These are phyloP conservation scores for Tetradesmus obliquus DNA, from an alignment of 139 green algal species.

Conservation along the genomic window DNA sequence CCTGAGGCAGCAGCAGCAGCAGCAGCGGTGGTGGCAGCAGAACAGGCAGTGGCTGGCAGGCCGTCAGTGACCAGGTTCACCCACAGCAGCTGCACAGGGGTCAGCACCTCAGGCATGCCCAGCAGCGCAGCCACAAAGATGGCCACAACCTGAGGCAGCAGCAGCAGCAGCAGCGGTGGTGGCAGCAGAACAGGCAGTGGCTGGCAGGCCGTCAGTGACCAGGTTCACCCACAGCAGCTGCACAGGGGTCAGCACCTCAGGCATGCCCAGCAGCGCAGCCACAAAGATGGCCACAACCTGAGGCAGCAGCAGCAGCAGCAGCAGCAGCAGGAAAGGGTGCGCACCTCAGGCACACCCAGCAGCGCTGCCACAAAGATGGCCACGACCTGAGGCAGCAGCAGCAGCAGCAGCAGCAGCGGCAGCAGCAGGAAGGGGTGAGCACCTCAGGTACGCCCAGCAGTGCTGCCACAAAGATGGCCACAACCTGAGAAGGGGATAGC, in stretches of 20 bases:
- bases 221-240: constrained; percentile 54
- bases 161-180: not conserved
- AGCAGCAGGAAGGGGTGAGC: not conserved
- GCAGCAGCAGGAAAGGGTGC: not conserved
- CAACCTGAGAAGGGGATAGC: constrained; percentile 50
- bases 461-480: constrained; percentile 95
- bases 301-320: not conserved
- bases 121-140: constrained; percentile 97
- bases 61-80: constrained; percentile 99
- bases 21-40: too few relatives aligned
- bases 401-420: not conserved
- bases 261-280: constrained; percentile 87
- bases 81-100: constrained; percentile 93
- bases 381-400: constrained; percentile 57
- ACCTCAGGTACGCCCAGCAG: constrained; percentile 81
- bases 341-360: constrained; percentile 76
- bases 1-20: not conserved
- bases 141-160: constrained; percentile 68
- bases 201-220: constrained; percentile 96
- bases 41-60: constrained; percentile 83
- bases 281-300: constrained; percentile 93
- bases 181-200: constrained; percentile 61
- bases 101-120: constrained; percentile 76
- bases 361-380: constrained; percentile 96
- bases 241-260: constrained; percentile 71